Conservation (phyloP, 306 rosid species). For the Amphicarpaea edgeworthii region DNA sequence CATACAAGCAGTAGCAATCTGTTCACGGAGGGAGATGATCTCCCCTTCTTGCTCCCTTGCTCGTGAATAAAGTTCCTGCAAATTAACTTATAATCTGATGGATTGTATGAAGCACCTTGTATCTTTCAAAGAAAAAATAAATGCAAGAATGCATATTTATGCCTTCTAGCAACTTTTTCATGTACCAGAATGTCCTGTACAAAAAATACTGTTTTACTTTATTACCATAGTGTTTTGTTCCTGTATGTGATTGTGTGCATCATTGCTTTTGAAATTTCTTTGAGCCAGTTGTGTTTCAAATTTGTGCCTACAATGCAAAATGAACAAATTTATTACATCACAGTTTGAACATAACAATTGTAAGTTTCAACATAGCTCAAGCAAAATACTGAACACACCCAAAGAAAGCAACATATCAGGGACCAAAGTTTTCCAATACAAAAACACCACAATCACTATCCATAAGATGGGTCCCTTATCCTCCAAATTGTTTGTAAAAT, state of each 20-base stretch:
- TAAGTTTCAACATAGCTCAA: slow-evolving; percentile 28
- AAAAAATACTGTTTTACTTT: slow-evolving; percentile 25
- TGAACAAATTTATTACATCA: slow-evolving; percentile 29
- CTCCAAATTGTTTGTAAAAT: slow-evolving; percentile 17
- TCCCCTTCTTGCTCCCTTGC: slow-evolving; percentile 79
- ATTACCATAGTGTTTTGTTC: slow-evolving; percentile 79
- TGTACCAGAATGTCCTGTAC: not conserved
- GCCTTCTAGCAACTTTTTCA: not conserved
- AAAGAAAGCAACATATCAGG: not conserved
- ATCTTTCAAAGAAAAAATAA: slow-evolving; percentile 35
- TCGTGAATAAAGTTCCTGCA: slow-evolving; percentile 77
- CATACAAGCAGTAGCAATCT: slow-evolving; percentile 76
- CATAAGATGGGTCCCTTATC: slow-evolving; percentile 2
- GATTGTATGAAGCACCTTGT: slow-evolving; percentile 37
- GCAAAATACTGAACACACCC: slow-evolving; percentile 29
- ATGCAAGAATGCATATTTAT: not conserved
- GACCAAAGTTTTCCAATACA: slow-evolving; percentile 18
- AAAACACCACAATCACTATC: slow-evolving; percentile 8
- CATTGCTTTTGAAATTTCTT: slow-evolving; percentile 59
- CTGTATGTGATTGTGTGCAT: slow-evolving; percentile 53
- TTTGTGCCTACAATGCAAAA: slow-evolving; percentile 55
- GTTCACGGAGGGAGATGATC: slow-evolving; percentile 83
- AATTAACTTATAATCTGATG: slow-evolving; percentile 44
- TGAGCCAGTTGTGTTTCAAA: slow-evolving; percentile 56
- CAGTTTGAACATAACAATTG: slow-evolving; percentile 31